Percentiles rank a stretch among this genome's conserved stretches.
These are phyloP conservation scores for Sodiomyces alkalinus DNA, from an alignment of 2,329 filamentous ascomycete genomes.

Conservation along the genomic window DNA sequence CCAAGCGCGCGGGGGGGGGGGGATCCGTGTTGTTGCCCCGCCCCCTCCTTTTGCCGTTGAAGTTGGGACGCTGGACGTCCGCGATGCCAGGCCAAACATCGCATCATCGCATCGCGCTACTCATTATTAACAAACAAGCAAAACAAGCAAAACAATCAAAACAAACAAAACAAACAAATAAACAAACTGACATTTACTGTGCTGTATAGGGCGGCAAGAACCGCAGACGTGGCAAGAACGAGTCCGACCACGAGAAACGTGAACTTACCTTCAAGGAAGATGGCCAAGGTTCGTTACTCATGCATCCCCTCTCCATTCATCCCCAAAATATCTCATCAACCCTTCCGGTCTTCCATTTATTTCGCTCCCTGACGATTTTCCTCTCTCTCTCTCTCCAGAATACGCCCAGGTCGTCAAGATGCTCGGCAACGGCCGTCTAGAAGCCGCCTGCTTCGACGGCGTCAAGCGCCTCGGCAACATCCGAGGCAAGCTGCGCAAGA, in stretches of 20 bases:
- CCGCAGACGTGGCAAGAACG: constrained; percentile 94
- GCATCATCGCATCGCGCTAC: background rate
- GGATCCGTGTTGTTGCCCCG: constrained; percentile 8
- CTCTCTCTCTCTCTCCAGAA: constrained; percentile 29
- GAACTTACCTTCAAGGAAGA: constrained; percentile 98
- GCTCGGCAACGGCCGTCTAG: constrained; percentile 87
- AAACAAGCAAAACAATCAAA: too few relatives aligned
- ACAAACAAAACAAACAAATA: constrained; percentile 1
- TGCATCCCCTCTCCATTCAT: background rate
- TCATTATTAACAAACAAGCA: constrained; percentile 2
- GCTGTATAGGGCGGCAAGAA: constrained; percentile 81
- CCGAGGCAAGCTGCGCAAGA: constrained; percentile 95
- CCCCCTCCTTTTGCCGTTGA: constrained; percentile 5
- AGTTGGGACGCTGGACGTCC: too few relatives aligned
- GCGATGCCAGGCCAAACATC: background rate
- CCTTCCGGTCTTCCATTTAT: background rate
- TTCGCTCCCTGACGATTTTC: background rate
- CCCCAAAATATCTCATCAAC: background rate
- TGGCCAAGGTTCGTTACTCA: constrained; percentile 54
- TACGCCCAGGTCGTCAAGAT: constrained; percentile 94
- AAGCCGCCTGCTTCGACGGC: constrained; percentile 91
- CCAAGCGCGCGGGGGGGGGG: background rate
- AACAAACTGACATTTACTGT: background rate
- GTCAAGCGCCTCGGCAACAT: constrained; percentile 55
- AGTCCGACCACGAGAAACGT: constrained; percentile 98